Evolutionary conservation across 129 eudicot species (phyloP), one percentile per base, ranked within the genome.

Genomic region (Pulicaria dysenterica): DNA sequence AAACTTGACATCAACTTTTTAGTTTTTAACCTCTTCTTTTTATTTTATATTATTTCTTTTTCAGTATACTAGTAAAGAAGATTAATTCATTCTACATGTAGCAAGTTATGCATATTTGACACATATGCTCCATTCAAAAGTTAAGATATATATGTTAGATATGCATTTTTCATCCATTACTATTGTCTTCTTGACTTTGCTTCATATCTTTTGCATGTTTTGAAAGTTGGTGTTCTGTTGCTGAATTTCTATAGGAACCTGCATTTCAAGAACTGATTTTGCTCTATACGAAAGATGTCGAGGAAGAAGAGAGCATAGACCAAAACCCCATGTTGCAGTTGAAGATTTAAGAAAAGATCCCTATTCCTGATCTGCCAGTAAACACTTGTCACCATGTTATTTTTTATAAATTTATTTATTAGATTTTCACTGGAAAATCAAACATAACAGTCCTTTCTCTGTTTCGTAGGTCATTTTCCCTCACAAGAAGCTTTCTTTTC

Each of bases 401-500:
- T n/a, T n/a, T n/a, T n/a, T n/a, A n/a, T n/a, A n/a, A n/a, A n/a
- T n/a, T 68, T 37, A 42, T 8, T 39, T 46, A 63, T 45, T 11
- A 16, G 40, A 43, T 13, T 59, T 58, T 69, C 31, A 8, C 76
- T 44, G 67, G 7, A 12, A 67, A 56, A 3, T 68, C 65, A 44
- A 36, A 58, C 40, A 31, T 67, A 43, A 45, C 46, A 46, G 12
- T 31, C 36, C 43, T 16, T 55, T 70, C 36, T n/a, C 10, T 53
- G 11, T 36, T 84, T 45, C 86, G 81, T 64, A 90, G 99, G 99
- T 94, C 72, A 85, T 94, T 81, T 94, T 94, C 67, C 99, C 99
- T 71, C 91, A 94, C 87, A 94, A 90, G 87, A 90, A 90, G 85
- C 81, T 94, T 44, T 94, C 99, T 73, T 94, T 94, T 82, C 97